Conservation (phyloP, 2,329 filamentous ascomycete genomes). For the Thermomyces lanuginosus region DNA sequence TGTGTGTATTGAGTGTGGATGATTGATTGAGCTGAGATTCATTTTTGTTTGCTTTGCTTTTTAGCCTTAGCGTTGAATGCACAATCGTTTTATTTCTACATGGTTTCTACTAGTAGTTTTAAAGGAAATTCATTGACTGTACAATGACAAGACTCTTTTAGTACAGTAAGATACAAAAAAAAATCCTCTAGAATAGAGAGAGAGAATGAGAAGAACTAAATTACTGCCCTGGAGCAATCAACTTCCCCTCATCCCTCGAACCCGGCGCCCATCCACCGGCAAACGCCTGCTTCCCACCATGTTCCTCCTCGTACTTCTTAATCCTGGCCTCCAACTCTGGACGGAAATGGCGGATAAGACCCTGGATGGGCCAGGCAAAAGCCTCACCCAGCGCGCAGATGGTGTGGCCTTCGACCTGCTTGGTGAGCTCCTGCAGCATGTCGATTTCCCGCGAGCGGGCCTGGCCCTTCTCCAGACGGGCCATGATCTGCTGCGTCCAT, state of each 20-base stretch:
- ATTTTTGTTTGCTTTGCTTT: too few species aligned
- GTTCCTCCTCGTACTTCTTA: constrained; percentile 56
- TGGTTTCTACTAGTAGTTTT: too few species aligned
- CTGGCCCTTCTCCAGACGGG: constrained; percentile 81
- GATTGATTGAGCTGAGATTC: too few species aligned
- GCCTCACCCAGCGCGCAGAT: constrained; percentile 97
- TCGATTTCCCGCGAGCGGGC: constrained; percentile 88
- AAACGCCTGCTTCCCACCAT: constrained; percentile 49
- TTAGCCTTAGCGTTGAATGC: too few species aligned
- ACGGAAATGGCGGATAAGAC: constrained; percentile 93
- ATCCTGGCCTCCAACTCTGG: constrained; percentile 89
- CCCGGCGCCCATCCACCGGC: constrained; percentile 79
- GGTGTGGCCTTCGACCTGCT: constrained; percentile 98
- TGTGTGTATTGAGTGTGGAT: neutral
- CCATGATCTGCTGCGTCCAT: constrained; percentile 99
- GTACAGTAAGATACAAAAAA: too few species aligned
- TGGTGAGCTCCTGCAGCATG: constrained; percentile 97
- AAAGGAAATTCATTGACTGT: too few species aligned
- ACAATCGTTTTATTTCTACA: too few species aligned
- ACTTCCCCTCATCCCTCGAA: constrained; percentile 57
- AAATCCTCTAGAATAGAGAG: too few species aligned
- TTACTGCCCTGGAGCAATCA: constrained; percentile 84
- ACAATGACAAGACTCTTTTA: too few species aligned
- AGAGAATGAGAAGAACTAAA: too few species aligned
- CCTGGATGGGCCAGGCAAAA: constrained; percentile 96